Evolutionary conservation across 73 alveolate species (phyloP).

Genomic region (Paramecium caudatum): DNA sequence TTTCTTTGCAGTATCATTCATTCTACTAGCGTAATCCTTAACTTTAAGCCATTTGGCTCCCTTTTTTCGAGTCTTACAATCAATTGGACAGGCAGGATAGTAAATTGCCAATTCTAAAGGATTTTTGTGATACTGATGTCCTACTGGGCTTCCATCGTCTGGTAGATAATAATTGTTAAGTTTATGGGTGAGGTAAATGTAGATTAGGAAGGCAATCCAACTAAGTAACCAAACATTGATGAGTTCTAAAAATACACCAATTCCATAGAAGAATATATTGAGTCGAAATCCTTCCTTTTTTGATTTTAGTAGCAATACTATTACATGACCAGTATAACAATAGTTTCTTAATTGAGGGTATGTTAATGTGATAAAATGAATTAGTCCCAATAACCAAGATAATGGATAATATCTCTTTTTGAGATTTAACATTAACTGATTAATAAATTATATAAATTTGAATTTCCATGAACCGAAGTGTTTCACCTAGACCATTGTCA

Average conservation of each 20-base stretch:
- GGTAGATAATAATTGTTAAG: slow-evolving; percentile 27
- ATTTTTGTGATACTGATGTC: slow-evolving; percentile 10
- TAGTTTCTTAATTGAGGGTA: no score
- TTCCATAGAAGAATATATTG: slow-evolving; percentile 26
- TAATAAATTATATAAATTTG: slow-evolving; percentile 27
- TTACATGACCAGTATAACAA: no score
- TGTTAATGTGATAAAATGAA: neutral
- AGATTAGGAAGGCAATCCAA: neutral
- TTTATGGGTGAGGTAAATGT: neutral
- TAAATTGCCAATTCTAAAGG: slow-evolving; percentile 34
- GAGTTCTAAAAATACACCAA: neutral
- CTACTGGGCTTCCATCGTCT: slow-evolving; percentile 47
- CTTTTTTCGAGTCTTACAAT: slow-evolving; percentile 9
- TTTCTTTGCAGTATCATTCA: slow-evolving; percentile 60
- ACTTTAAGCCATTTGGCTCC: slow-evolving; percentile 54
- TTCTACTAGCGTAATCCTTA: slow-evolving; percentile 37
- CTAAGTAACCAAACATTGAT: neutral
- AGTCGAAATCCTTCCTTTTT: slow-evolving; percentile 44
- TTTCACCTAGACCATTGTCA: slow-evolving; percentile 13
- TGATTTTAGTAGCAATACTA: slow-evolving; percentile 7
- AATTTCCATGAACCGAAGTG: slow-evolving; percentile 22
- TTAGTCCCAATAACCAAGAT: neutral
- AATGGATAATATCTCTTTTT: neutral
- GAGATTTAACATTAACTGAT: slow-evolving; percentile 19
- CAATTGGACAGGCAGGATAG: neutral